Evolutionary conservation across 257 asterid genomes (phyloP), one percentile per base, ranked within the genome.

Genomic region (Ligustrum vulgare): DNA sequence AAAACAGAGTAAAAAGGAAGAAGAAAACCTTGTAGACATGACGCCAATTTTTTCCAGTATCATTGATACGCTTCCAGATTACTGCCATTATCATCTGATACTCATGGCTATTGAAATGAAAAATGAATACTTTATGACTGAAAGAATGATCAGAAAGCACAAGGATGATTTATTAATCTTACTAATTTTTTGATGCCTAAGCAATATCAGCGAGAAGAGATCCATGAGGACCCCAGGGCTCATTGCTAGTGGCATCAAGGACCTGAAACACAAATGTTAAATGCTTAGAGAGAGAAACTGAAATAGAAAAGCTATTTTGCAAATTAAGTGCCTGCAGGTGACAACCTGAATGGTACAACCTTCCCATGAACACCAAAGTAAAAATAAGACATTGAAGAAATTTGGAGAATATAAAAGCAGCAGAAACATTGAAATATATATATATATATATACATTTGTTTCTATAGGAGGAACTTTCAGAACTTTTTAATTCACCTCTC

Each of bases 221-320:
- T 76, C 99, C 98, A 86, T 93, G 98, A 75, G 99, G 98, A 74
- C 97, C 99, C 98, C 98, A 93, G 65, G 97, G 91, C 83, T 95
- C 98, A 76, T 95, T 95, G 91, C 97, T 95, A 71, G 98, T 95
- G 64, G 97, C 97, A 82, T 95, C 98, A 72, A 95, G 99, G 76
- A 95, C 96, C 98, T 95, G 80, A 79, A 20, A 58, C 66, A 5
- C 60, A 58, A 22, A 58, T 23, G 66, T 58, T 22, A 58, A n/a
- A 8, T 7, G 28, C 25, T 12, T 20, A 56, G 8, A n/a, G 20
- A 49, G 23, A 49, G 8, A 73, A 58, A 51, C 35, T 39, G 51
- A 80, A 73, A 62, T 49, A 25, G 70, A 73, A 56, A 36, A 12
- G 66, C 45, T 73, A 69, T 66, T 20, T 25, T 56, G 13, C 66